phyloP scores from a whole-genome alignment of 2,329 filamentous ascomycete genomes.

The Aspergillus latus region DNA sequence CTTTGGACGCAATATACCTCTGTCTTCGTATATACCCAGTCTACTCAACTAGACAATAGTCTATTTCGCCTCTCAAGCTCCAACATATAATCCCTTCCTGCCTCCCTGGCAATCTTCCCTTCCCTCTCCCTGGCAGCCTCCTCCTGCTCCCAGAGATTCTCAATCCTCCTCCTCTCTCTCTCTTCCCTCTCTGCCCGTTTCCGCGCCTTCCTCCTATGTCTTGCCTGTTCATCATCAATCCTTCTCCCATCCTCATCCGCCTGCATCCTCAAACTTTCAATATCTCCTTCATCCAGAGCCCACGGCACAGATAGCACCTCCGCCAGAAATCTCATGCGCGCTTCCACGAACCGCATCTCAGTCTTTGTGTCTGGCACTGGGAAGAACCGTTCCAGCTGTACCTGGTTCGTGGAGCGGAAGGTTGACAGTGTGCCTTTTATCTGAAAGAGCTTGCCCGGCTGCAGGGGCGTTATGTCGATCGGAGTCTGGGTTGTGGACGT shows the following conservation, averaged over 20 bases:
- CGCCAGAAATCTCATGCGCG: slow-evolving; percentile 50
- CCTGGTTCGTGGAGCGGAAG: slow-evolving; percentile 53
- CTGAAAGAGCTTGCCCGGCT: slow-evolving; percentile 54
- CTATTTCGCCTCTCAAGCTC: slow-evolving; percentile 15
- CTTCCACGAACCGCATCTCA: slow-evolving; percentile 55
- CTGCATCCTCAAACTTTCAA: slow-evolving; percentile 44
- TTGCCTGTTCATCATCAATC: slow-evolving; percentile 38
- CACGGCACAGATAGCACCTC: slow-evolving; percentile 55
- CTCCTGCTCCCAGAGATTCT: slow-evolving; percentile 42
- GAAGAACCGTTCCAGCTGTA: slow-evolving; percentile 56
- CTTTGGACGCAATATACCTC: not conserved
- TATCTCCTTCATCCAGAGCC: slow-evolving; percentile 48
- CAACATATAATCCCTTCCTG: slow-evolving; percentile 30
- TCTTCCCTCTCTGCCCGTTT: slow-evolving; percentile 33
- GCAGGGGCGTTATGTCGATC: slow-evolving; percentile 48
- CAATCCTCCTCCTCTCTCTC: slow-evolving; percentile 38
- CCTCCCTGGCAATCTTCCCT: slow-evolving; percentile 31
- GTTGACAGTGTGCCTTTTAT: slow-evolving; percentile 57
- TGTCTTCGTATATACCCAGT: not conserved
- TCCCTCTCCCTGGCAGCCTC: slow-evolving; percentile 38
- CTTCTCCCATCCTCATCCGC: slow-evolving; percentile 41
- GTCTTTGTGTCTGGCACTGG: slow-evolving; percentile 53
- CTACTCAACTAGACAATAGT: not conserved
- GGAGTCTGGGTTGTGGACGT: slow-evolving; percentile 34
- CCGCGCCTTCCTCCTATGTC: slow-evolving; percentile 29